Percentiles rank a stretch among this genome's conserved stretches.
Evolutionary conservation across 2,329 filamentous ascomycete genomes (phyloP).

Genomic region (Colletotrichum aenigma): DNA sequence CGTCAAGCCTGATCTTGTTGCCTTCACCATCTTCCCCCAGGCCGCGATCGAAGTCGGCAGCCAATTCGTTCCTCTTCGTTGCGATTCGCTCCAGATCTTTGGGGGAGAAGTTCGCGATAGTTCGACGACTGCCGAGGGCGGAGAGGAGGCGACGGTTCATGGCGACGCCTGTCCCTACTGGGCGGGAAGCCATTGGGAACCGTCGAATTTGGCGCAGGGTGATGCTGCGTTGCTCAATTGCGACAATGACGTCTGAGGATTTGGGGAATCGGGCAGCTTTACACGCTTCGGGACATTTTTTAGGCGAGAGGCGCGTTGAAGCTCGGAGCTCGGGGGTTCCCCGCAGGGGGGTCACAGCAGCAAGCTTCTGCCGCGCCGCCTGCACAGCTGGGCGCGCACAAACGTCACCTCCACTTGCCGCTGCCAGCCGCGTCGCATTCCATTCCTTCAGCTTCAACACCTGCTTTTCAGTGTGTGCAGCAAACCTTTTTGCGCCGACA

Average conservation of each 20-base stretch:
- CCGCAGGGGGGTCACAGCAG: background rate
- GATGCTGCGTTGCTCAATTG: background rate
- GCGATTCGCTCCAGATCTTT: background rate
- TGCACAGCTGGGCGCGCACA: background rate
- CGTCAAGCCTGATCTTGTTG: slow-evolving; percentile 38
- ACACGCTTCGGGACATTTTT: slow-evolving; percentile 18
- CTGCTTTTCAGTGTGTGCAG: background rate
- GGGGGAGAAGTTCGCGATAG: background rate
- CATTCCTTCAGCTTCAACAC: background rate
- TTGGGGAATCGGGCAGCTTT: background rate
- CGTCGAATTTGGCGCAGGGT: background rate
- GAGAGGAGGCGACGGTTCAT: background rate
- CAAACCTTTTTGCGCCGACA: slow-evolving; percentile 18
- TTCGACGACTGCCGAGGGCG: background rate
- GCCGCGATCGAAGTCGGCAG: slow-evolving; percentile 31
- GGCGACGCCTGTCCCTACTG: background rate
- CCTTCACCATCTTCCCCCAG: slow-evolving; percentile 33
- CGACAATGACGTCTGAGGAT: background rate
- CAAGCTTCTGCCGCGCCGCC: background rate
- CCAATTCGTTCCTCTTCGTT: background rate
- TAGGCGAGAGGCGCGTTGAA: slow-evolving; percentile 12
- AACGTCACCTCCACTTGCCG: slow-evolving; percentile 9
- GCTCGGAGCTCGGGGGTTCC: slow-evolving; percentile 3
- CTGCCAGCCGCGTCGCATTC: background rate
- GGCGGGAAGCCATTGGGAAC: background rate